Evolutionary conservation across 1,139 yeast genomes (phyloP).

Genomic region (Zygosaccharomyces sapae): DNA sequence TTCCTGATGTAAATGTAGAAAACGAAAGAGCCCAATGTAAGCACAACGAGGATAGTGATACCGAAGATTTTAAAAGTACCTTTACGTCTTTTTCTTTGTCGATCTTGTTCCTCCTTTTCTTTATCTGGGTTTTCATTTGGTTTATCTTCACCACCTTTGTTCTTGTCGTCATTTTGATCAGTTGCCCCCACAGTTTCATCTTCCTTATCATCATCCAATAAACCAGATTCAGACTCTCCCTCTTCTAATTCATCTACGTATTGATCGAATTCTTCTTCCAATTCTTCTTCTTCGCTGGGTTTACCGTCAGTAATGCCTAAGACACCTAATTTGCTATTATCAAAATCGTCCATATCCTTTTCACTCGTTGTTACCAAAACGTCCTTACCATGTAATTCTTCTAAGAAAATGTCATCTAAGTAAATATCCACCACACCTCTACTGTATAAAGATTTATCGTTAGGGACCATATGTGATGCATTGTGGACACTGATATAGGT

Average conservation of each 20-base stretch:
- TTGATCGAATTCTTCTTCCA: conserved; percentile 10
- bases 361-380: conserved; percentile 17
- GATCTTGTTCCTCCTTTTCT: conserved; percentile 2
- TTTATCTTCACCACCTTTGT: conserved; percentile 9
- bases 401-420: conserved; percentile 23
- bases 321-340: conserved; percentile 15
- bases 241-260: conserved; percentile 4
- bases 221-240: conserved; percentile 2
- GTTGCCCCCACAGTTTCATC: conserved; percentile 12
- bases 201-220: conserved; percentile 11
- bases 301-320: neutral
- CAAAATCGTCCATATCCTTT: conserved; percentile 15
- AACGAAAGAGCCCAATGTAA: conserved; percentile 7
- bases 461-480: conserved; percentile 94
- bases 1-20: conserved; percentile 9
- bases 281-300: conserved; percentile 10
- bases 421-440: conserved; percentile 60
- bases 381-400: conserved; percentile 15
- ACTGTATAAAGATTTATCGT: conserved; percentile 66
- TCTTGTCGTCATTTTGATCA: conserved; percentile 6
- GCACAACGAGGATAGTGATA: conserved; percentile 5
- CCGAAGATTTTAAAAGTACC: conserved; percentile 6
- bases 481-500: conserved; percentile 71
- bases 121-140: neutral
- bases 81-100: conserved; percentile 1